Evolutionary conservation across 257 asterid genomes (phyloP), one percentile per base, ranked within the genome.

Genomic region (Lithospermum erythrorhizon): DNA sequence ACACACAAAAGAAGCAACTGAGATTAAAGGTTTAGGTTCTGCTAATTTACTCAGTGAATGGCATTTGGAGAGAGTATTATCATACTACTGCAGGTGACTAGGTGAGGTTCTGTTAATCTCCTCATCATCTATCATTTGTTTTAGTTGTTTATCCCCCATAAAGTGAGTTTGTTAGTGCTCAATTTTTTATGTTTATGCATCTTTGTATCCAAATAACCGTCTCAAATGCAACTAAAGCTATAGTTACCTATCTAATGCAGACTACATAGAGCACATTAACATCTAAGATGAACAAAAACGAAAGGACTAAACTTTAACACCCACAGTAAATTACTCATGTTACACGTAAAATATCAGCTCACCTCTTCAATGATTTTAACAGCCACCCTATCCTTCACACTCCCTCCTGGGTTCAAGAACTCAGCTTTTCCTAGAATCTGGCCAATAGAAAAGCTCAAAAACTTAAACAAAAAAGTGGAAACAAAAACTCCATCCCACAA

Each of bases 381-480:
- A 0, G 97, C 97, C 51, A 88, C 95, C 71, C 97, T 81, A 63
- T 91, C 98, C 76, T 91, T 88, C 53, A 91, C 97, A 67, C 96
- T 91, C 53, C 98, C 98, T 32, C 98, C 97, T 18, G 98, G 98
- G 65, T 91, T 91, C 73, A 88, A 74, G 73, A 91, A 91, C 78
- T 91, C 98, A 10, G 97, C 96, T 70, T 91, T 91, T 21, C 97
- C 98, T 65, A 84, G 65, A 77, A 91, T 91, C 98, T 91, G 74
- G 67, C 52, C 45, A 52, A 49, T 23, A 27, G 11, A 65, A 41
- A 2, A 2, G 13, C 9, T 35, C 45, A 25, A 15, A 11, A 53
- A 47, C 17, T 61, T 25, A 68, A n/a, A 37, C 14, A 65, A 17
- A 27, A 13, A 18, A 1, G 11, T 30, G 20, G 21, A 47, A 37